These are phyloP conservation scores for Hippophae tibetana DNA, from an alignment of 306 rosid species.

Conservation along the genomic window DNA sequence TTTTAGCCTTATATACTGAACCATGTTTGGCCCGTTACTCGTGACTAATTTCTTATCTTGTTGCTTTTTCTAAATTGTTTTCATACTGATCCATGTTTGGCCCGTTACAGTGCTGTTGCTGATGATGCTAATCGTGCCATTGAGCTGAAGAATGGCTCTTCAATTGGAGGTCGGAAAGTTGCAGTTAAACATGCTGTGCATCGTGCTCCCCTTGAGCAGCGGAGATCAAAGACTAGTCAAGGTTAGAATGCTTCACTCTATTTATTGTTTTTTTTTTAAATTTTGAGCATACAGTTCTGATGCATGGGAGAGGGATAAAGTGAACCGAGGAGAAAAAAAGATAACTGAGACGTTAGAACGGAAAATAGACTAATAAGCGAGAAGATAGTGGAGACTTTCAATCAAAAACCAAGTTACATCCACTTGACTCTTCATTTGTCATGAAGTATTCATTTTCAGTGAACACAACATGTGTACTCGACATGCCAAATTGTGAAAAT, in stretches of 20 bases:
- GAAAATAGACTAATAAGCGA: no score
- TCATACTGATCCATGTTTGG: not conserved
- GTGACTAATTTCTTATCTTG: no score
- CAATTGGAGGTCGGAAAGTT: constrained; percentile 70
- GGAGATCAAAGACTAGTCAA: constrained; percentile 54
- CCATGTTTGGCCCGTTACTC: no score
- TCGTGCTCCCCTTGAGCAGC: constrained; percentile 64
- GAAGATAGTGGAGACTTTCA: not conserved
- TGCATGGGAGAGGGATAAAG: not conserved
- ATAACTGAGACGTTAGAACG: no score
- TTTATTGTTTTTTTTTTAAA: constrained; percentile 4
- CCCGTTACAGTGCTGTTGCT: constrained; percentile 54
- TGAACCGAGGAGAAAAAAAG: no score
- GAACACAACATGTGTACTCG: no score
- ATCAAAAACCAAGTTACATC: constrained; percentile 8
- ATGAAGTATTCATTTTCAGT: not conserved
- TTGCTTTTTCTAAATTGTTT: not conserved
- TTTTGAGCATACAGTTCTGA: constrained; percentile 1
- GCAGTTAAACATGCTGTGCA: constrained; percentile 76
- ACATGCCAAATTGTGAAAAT: no score
- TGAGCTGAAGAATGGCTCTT: constrained; percentile 62
- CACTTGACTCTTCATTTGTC: not conserved
- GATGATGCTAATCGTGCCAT: constrained; percentile 76
- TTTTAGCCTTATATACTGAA: no score
- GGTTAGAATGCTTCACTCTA: constrained; percentile 35